These are phyloP conservation scores for Fusarium multiceps DNA, from an alignment of 2,329 filamentous ascomycete species.

Conservation along the genomic window DNA sequence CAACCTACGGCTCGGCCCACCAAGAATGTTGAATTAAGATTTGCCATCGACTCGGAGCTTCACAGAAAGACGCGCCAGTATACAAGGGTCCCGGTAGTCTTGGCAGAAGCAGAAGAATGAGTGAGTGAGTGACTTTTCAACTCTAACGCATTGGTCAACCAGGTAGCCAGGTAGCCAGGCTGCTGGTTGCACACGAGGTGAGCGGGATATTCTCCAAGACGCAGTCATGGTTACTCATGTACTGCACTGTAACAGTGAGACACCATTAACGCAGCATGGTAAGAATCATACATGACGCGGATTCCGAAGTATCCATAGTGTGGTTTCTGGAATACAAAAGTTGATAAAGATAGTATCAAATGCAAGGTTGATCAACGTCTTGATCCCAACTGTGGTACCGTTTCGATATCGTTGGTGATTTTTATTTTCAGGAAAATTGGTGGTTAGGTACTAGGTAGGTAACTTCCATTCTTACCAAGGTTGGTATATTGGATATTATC, in stretches of 20 bases:
- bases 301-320: not conserved
- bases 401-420: not conserved
- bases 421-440: not conserved
- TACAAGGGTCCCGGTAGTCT: not conserved
- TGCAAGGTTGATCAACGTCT: not conserved
- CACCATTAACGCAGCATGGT: conserved; percentile 13
- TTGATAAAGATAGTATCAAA: conserved; percentile 32
- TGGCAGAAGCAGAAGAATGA: conserved; percentile 20
- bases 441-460: too few relatives aligned
- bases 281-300: conserved; percentile 5
- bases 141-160: conserved; percentile 3
- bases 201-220: conserved; percentile 12
- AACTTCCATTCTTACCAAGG: too few relatives aligned
- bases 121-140: conserved; percentile 33
- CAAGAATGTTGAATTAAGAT: conserved; percentile 20
- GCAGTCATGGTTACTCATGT: conserved; percentile 12
- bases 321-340: conserved; percentile 10
- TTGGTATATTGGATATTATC: not conserved
- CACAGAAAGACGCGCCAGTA: not conserved
- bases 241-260: conserved; percentile 15
- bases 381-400: not conserved
- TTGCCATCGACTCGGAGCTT: conserved; percentile 2
- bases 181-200: conserved; percentile 8
- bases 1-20: conserved; percentile 22
- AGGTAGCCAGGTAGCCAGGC: not conserved